A percentile compares a stretch with the other conserved stretches of the same genome.
phyloP scores from a whole-genome alignment of 352 stramenopile genomes.

The Detonula confervacea region DNA sequence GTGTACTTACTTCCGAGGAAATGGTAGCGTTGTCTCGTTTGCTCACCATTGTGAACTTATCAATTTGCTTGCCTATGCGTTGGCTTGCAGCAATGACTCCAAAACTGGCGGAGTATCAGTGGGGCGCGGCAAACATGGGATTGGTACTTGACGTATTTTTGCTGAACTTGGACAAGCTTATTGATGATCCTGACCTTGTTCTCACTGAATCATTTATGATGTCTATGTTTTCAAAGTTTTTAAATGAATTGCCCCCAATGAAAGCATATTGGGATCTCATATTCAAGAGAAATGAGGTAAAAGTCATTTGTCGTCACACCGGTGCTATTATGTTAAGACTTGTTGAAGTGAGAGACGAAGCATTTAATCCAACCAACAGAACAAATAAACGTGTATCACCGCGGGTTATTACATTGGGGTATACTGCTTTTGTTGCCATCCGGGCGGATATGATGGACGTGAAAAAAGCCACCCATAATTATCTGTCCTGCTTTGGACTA shows the following conservation, averaged over 20 bases:
- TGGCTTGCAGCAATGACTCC: slow-evolving; percentile 13
- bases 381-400: background rate
- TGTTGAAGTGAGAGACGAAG: background rate
- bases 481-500: background rate
- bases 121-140: slow-evolving; percentile 7
- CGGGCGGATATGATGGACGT: background rate
- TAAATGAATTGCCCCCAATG: slow-evolving; percentile 5
- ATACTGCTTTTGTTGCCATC: background rate
- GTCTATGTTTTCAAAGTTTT: background rate
- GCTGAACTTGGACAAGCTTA: background rate
- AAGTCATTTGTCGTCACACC: background rate
- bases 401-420: background rate
- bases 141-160: slow-evolving; percentile 1
- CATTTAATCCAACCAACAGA: background rate
- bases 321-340: background rate
- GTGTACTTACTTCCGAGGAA: slow-evolving; percentile 20
- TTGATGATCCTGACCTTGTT: background rate
- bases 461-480: background rate
- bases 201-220: slow-evolving; percentile 22
- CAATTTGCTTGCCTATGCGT: slow-evolving; percentile 12
- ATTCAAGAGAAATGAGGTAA: slow-evolving; percentile 10
- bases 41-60: slow-evolving; percentile 13
- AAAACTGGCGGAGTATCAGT: slow-evolving; percentile 5
- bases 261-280: slow-evolving; percentile 10
- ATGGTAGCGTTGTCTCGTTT: slow-evolving; percentile 12